Evolutionary conservation across 176 grass and related monocot species (phyloP).

Genomic region (Oryza rufipogon): DNA sequence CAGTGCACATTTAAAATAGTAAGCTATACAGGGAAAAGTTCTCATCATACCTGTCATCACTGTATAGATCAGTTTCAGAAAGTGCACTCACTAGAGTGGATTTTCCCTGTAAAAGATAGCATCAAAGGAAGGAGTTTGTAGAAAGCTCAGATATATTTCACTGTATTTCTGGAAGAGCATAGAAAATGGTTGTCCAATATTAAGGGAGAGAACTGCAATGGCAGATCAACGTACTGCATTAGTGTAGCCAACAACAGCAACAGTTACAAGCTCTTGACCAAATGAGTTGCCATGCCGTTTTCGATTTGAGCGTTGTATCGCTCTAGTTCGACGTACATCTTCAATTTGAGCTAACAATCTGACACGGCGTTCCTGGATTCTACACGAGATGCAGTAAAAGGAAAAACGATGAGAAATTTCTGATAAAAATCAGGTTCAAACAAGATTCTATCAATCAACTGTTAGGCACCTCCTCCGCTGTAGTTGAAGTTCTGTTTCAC

Average conservation of each 20-base stretch:
- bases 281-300: conserved; percentile 80
- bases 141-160: conserved; percentile 29
- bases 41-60: conserved; percentile 76
- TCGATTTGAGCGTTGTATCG: conserved; percentile 76
- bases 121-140: conserved; percentile 29
- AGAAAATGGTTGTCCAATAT: neutral
- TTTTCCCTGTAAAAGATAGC: conserved; percentile 74
- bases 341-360: conserved; percentile 78
- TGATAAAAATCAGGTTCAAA: conserved; percentile 30
- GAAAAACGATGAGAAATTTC: conserved; percentile 24
- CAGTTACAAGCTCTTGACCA: conserved; percentile 83
- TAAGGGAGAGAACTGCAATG: conserved; percentile 24
- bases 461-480: conserved; percentile 82
- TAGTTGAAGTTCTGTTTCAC: conserved; percentile 98
- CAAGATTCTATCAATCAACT: conserved; percentile 28
- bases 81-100: conserved; percentile 95
- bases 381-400: conserved; percentile 39
- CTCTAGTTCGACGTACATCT: conserved; percentile 80
- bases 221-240: conserved; percentile 80
- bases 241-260: conserved; percentile 92
- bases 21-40: conserved; percentile 4
- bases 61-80: conserved; percentile 79
- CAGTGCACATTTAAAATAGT: conserved; percentile 9
- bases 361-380: conserved; percentile 80
- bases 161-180: conserved; percentile 28